Conservation (phyloP, 129 eudicot genomes). For the Sambucus nigra region DNA sequence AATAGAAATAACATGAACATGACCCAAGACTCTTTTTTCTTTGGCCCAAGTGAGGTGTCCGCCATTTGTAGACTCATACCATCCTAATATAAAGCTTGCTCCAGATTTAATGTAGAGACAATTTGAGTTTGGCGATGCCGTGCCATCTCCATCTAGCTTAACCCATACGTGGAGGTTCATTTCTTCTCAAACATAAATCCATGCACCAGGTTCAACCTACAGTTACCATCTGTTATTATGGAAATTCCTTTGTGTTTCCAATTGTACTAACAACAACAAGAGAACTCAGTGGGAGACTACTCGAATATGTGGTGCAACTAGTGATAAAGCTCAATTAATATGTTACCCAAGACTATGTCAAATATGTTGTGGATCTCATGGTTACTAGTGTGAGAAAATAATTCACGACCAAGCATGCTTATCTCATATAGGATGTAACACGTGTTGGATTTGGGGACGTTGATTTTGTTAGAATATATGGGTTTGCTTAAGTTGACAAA, state of each 20-base stretch:
- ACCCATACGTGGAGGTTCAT: conserved; percentile 16
- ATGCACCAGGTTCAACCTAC: conserved; percentile 10
- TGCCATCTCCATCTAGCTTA: conserved; percentile 9
- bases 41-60: conserved; percentile 43
- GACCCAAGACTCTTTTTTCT: conserved; percentile 67
- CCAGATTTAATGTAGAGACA: conserved; percentile 33
- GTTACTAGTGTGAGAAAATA: no score
- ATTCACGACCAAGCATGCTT: conserved; percentile 10
- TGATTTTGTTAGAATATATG: no score
- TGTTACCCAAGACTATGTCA: conserved; percentile 18
- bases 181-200: conserved; percentile 11
- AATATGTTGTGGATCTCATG: conserved; percentile 14
- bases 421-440: conserved; percentile 20
- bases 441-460: conserved; percentile 18
- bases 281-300: background rate
- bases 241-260: conserved; percentile 21
- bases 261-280: conserved; percentile 6
- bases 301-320: conserved; percentile 9
- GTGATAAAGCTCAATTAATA: conserved; percentile 7
- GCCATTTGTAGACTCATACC: conserved; percentile 46
- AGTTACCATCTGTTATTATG: conserved; percentile 31
- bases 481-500: no score
- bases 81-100: conserved; percentile 19
- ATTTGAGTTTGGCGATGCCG: conserved; percentile 22
- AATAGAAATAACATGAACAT: conserved; percentile 65